phyloP scores from a whole-genome alignment of 2,329 filamentous ascomycete genomes.

The Neophaeococcomyces mojaviensis region DNA sequence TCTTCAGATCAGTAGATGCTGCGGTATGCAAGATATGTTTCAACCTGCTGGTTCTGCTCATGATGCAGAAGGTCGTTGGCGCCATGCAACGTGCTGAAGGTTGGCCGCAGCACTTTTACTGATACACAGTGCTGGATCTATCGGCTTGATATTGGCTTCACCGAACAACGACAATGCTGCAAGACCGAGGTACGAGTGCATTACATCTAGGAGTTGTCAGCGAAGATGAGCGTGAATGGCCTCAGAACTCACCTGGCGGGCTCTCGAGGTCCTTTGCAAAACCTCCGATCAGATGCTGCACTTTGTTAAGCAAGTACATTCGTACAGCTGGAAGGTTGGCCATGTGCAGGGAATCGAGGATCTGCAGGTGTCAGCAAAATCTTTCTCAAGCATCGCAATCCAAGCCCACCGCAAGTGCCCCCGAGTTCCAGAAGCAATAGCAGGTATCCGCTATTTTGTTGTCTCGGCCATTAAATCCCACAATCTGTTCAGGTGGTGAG shows the following conservation, averaged over 20 bases:
- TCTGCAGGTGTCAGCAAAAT: constrained; percentile 33
- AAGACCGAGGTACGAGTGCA: constrained; percentile 83
- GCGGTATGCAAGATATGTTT: background rate
- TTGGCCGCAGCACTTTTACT: constrained; percentile 44
- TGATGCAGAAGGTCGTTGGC: constrained; percentile 15
- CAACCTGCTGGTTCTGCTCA: background rate
- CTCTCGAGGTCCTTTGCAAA: constrained; percentile 66
- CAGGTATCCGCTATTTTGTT: constrained; percentile 94
- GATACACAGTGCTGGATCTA: constrained; percentile 72
- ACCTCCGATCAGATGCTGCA: constrained; percentile 76
- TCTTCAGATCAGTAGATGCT: no score
- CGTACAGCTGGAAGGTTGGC: constrained; percentile 55
- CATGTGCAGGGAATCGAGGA: constrained; percentile 52
- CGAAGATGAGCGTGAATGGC: constrained; percentile 24
- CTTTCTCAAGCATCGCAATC: background rate
- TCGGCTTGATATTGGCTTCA: constrained; percentile 58
- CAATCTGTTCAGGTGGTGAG: constrained; percentile 19
- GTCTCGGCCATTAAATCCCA: constrained; percentile 81
- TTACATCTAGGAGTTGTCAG: constrained; percentile 49
- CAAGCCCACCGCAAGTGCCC: constrained; percentile 45
- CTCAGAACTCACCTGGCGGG: constrained; percentile 50
- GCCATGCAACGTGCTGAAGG: constrained; percentile 36
- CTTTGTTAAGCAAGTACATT: constrained; percentile 75
- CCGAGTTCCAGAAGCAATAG: constrained; percentile 87
- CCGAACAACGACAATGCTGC: constrained; percentile 68